These are phyloP conservation scores for Nitzschia sp. DNA, from an alignment of 108 stramenopile species.

Conservation along the genomic window DNA sequence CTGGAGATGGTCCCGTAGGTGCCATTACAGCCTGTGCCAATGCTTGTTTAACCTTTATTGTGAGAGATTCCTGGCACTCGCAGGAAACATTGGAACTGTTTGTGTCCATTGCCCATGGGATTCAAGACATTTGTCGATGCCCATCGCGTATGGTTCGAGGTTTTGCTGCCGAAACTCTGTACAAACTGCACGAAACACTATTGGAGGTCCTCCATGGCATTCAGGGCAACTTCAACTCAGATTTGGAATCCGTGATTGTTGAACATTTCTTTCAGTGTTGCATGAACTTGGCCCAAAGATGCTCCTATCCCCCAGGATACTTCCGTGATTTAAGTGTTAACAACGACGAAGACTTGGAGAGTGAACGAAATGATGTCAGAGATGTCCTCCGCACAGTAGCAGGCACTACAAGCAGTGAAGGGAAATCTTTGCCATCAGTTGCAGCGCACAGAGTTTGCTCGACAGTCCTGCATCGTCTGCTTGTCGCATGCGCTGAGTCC, in stretches of 20 bases:
- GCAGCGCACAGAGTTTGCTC: neutral
- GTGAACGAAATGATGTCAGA: constrained; percentile 76
- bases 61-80: constrained; percentile 22
- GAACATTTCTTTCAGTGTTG: constrained; percentile 46
- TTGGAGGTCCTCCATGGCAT: constrained; percentile 19
- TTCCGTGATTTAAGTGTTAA: constrained; percentile 54
- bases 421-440: neutral
- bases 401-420: constrained; percentile 6
- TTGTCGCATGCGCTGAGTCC: constrained; percentile 24
- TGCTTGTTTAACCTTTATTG: constrained; percentile 58
- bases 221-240: neutral
- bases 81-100: constrained; percentile 39
- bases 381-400: constrained; percentile 71
- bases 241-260: constrained; percentile 28
- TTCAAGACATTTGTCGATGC: constrained; percentile 56
- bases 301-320: constrained; percentile 69
- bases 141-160: constrained; percentile 50
- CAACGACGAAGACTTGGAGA: constrained; percentile 83
- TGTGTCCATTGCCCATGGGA: constrained; percentile 26
- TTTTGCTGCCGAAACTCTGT: constrained; percentile 68
- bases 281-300: constrained; percentile 55
- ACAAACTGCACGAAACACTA: constrained; percentile 51
- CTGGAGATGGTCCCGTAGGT: constrained; percentile 53
- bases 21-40: constrained; percentile 57
- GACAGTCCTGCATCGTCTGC: constrained; percentile 18